Evolutionary conservation across 495 filamentous ascomycete genomes (phyloP), one percentile per base, ranked within the genome.

Genomic region (Daldinia caldariorum): DNA sequence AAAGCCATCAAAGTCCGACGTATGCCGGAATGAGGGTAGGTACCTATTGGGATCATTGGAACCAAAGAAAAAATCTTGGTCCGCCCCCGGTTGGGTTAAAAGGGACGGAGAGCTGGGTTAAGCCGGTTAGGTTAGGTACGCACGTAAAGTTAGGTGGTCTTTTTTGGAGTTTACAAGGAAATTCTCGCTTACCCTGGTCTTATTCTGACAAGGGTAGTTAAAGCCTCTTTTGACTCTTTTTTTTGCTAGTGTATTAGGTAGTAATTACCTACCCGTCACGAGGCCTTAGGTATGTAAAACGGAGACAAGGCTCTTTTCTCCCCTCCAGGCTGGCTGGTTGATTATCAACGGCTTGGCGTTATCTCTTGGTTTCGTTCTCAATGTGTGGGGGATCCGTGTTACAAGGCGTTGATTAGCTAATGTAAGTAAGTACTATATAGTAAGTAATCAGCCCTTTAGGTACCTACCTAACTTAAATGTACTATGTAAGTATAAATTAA

Each of bases 141-240:
- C 32, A 56, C 53, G 53, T 56, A 37, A 34, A n/a, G n/a, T n/a
- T n/a, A n/a, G 31, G 49, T 22, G 14, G 7, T 12, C n/a, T n/a
- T 47, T 35, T 35, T 35, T 6, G 34, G 14, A 12, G n/a, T 6
- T 18, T 53, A 22, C 49, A 37, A 56, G 53, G 53, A 18, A 18
- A 8, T 9, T 56, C 41, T 63, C 59, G 59, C 59, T 16, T 69
- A 69, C 53, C 66, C 66, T 51, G 39, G 66, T 58, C 64, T 45
- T 18, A 49, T 12, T 26, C 32, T 29, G 50, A 16, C 43, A 55
- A 4, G 22, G 38, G 22, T 6, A 43, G n/a, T 34, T 16, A 43
- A 53, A 47, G 34, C 34, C 18, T 16, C 47, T 31, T 53, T 20
- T n/a, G 7, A 29, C 31, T 51, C 51, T 56, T 56, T 5, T 31